Percentiles rank a stretch among this genome's conserved stretches.
phyloP scores from a whole-genome alignment of 1,284 basidiomycete species.

The Fomes fomentarius region DNA sequence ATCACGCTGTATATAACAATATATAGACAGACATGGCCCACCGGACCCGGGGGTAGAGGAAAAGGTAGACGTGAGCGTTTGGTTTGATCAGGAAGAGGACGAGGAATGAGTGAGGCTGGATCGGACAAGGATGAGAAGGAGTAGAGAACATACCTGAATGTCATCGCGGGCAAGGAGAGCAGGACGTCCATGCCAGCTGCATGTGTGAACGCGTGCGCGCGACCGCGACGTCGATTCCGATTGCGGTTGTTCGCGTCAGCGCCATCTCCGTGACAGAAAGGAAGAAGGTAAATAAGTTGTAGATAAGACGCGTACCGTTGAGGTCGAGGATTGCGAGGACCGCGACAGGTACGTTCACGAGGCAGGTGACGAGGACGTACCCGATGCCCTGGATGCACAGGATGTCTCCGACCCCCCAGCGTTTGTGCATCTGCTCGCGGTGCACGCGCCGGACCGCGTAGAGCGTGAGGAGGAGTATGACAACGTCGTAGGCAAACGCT shows the following conservation, averaged over 20 bases:
- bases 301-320: slow-evolving; percentile 1
- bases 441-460: slow-evolving; percentile 15
- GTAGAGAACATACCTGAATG: slow-evolving; percentile 3
- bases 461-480: slow-evolving; percentile 16
- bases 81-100: neutral
- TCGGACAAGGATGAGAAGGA: neutral
- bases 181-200: slow-evolving; percentile 18
- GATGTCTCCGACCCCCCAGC: slow-evolving; percentile 13
- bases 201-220: neutral
- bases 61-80: too few relatives aligned
- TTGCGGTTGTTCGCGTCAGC: too few relatives aligned
- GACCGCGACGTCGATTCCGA: too few relatives aligned
- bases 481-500: slow-evolving; percentile 16
- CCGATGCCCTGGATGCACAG: slow-evolving; percentile 21
- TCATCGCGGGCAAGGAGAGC: slow-evolving; percentile 16
- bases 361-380: slow-evolving; percentile 18
- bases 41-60: too few relatives aligned
- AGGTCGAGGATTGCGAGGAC: slow-evolving; percentile 16
- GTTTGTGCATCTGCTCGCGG: neutral
- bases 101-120: too few relatives aligned
- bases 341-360: slow-evolving; percentile 14
- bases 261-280: too few relatives aligned
- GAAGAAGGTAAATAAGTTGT: neutral
- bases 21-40: too few relatives aligned
- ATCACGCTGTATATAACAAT: slow-evolving; percentile 13